A percentile compares a stretch with the other conserved stretches of the same genome.
Evolutionary conservation across 805 yeast genomes (phyloP).

Genomic region (Cyberlindnera mississippiensis): DNA sequence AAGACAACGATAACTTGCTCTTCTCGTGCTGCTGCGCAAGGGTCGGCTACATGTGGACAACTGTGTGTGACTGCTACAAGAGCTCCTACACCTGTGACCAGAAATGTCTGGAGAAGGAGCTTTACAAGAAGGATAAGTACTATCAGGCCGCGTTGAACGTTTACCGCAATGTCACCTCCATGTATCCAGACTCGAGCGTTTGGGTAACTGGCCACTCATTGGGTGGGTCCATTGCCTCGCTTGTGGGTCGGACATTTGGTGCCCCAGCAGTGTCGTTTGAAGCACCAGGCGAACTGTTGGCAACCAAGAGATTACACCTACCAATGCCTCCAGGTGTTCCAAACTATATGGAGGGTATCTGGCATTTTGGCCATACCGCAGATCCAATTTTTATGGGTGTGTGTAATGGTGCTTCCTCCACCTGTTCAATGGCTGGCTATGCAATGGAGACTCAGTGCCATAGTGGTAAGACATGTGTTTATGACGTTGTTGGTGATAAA

Average conservation of each 20-base stretch:
- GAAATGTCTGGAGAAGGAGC: slow-evolving; percentile 74
- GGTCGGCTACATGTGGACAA: slow-evolving; percentile 84
- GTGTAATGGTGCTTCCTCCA: slow-evolving; percentile 87
- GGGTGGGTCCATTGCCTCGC: slow-evolving; percentile 81
- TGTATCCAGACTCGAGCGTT: slow-evolving; percentile 68
- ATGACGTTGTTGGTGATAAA: slow-evolving; percentile 82
- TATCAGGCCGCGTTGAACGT: slow-evolving; percentile 76
- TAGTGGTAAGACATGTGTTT: slow-evolving; percentile 80
- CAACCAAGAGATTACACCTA: slow-evolving; percentile 78
- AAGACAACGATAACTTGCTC: slow-evolving; percentile 78
- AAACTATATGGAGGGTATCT: slow-evolving; percentile 69
- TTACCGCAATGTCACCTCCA: slow-evolving; percentile 60
- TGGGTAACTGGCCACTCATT: slow-evolving; percentile 96
- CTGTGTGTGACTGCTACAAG: slow-evolving; percentile 92
- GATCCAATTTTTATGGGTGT: slow-evolving; percentile 97
- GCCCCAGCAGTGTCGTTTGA: slow-evolving; percentile 87
- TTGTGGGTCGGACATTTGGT: slow-evolving; percentile 87
- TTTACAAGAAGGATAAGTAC: slow-evolving; percentile 72
- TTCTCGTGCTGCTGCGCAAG: slow-evolving; percentile 97
- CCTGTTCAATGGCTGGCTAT: slow-evolving; percentile 89
- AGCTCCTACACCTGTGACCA: slow-evolving; percentile 85
- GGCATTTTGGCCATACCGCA: slow-evolving; percentile 96
- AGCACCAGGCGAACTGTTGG: slow-evolving; percentile 88
- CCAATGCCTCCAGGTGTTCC: slow-evolving; percentile 94
- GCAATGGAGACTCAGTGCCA: slow-evolving; percentile 98